phyloP scores from a whole-genome alignment of 2,329 filamentous ascomycete species.

The Verticillium tricorpus region DNA sequence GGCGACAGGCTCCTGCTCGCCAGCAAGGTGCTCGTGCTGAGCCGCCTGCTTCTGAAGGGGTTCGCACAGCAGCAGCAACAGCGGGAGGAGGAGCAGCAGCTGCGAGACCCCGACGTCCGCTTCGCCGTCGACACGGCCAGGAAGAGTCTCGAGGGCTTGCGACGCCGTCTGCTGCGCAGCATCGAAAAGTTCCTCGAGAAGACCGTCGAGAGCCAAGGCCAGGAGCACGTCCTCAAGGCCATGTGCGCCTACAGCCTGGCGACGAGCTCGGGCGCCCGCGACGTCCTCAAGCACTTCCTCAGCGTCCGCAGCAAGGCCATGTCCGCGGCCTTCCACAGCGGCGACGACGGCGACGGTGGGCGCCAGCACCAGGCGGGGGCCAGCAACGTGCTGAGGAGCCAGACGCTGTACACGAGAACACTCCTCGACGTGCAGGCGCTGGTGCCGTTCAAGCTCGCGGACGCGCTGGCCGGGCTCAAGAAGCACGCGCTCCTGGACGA shows the following conservation, averaged over 20 bases:
- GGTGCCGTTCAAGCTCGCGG: slow-evolving; percentile 66
- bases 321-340: slow-evolving; percentile 51
- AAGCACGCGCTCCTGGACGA: slow-evolving; percentile 69
- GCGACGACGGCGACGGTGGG: slow-evolving; percentile 22
- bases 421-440: slow-evolving; percentile 72
- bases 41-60: slow-evolving; percentile 69
- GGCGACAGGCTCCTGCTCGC: slow-evolving; percentile 52
- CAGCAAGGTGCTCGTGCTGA: slow-evolving; percentile 71
- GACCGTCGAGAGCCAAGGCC: slow-evolving; percentile 46
- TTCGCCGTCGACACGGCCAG: slow-evolving; percentile 54
- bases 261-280: slow-evolving; percentile 73
- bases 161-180: slow-evolving; percentile 58
- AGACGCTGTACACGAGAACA: slow-evolving; percentile 73
- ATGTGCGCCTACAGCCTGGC: slow-evolving; percentile 79
- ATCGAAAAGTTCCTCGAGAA: slow-evolving; percentile 67
- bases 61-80: slow-evolving; percentile 46
- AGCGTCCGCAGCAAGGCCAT: slow-evolving; percentile 68
- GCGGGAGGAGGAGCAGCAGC: too few species aligned
- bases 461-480: slow-evolving; percentile 66
- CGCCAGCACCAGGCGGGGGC: slow-evolving; percentile 32
- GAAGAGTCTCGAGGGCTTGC: slow-evolving; percentile 58
- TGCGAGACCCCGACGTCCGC: slow-evolving; percentile 24
- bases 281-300: slow-evolving; percentile 76
- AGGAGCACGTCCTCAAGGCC: slow-evolving; percentile 61
- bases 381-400: slow-evolving; percentile 52